Conservation (phyloP, 202 grass and related monocot species). For the Bolboschoenoplectus hybrid region DNA sequence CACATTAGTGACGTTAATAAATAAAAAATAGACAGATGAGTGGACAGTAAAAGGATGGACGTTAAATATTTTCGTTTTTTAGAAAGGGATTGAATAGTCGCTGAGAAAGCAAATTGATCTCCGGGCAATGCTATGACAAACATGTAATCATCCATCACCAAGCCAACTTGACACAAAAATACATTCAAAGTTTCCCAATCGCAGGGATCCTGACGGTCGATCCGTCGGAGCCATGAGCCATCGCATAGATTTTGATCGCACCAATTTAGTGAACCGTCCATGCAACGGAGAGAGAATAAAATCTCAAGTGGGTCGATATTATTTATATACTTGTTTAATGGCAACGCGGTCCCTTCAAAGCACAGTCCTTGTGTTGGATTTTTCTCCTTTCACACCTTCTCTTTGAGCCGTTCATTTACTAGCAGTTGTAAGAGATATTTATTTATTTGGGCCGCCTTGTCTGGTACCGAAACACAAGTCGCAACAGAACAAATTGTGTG, state of each 20-base stretch:
- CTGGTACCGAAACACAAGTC: conserved; percentile 20
- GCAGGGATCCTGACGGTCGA: background rate
- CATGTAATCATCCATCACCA: conserved; percentile 1
- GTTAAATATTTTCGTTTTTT: background rate
- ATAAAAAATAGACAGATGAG: no score
- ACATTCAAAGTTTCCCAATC: background rate
- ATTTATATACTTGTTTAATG: background rate
- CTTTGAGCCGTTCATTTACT: conserved; percentile 37
- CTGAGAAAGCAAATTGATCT: background rate
- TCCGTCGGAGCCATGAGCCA: background rate
- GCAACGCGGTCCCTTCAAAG: conserved; percentile 20
- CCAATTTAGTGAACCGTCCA: conserved; percentile 21
- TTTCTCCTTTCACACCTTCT: conserved; percentile 9
- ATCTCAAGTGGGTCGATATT: conserved; percentile 16
- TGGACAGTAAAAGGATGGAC: no score
- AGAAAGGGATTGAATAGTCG: background rate
- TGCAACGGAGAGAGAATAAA: background rate
- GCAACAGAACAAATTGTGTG: conserved; percentile 17
- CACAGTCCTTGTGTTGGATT: conserved; percentile 37
- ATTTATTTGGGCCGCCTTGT: conserved; percentile 23
- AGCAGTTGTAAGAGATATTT: background rate
- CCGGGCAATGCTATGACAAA: conserved; percentile 26
- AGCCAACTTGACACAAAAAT: conserved; percentile 18
- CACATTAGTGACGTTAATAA: no score
- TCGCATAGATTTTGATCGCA: conserved; percentile 17